Evolutionary conservation across 1,139 yeast genomes (phyloP).

Genomic region (Magnusiomyces magnusii): DNA sequence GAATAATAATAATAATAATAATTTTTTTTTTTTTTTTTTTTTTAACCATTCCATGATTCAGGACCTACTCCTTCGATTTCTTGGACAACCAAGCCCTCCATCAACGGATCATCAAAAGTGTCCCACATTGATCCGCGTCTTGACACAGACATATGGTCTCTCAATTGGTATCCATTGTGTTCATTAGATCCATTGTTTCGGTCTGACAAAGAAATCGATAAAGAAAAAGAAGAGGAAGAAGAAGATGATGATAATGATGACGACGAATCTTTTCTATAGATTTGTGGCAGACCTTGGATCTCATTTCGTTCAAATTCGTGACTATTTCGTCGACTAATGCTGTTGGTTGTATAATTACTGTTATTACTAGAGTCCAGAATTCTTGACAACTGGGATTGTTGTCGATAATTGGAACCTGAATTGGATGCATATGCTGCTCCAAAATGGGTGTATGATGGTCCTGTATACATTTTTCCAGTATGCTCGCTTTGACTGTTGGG

Average conservation of each 20-base stretch:
- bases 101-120: constrained; percentile 13
- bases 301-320: background rate
- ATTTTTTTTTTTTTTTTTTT: no score
- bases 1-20: no score
- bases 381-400: no score
- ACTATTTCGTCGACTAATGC: background rate
- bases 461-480: background rate
- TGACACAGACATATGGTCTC: background rate
- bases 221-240: background rate
- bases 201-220: background rate
- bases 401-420: no score
- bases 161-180: background rate
- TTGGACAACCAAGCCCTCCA: constrained; percentile 13
- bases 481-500: background rate
- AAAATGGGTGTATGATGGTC: background rate
- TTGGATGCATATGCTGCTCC: background rate
- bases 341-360: background rate
- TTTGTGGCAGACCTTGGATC: background rate
- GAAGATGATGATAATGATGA: background rate
- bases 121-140: constrained; percentile 12
- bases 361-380: no score
- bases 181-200: background rate
- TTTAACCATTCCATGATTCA: background rate
- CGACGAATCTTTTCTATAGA: background rate
- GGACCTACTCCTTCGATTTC: constrained; percentile 10